These are phyloP conservation scores for Fusarium succisae DNA, from an alignment of 2,329 filamentous ascomycete species.

Conservation along the genomic window DNA sequence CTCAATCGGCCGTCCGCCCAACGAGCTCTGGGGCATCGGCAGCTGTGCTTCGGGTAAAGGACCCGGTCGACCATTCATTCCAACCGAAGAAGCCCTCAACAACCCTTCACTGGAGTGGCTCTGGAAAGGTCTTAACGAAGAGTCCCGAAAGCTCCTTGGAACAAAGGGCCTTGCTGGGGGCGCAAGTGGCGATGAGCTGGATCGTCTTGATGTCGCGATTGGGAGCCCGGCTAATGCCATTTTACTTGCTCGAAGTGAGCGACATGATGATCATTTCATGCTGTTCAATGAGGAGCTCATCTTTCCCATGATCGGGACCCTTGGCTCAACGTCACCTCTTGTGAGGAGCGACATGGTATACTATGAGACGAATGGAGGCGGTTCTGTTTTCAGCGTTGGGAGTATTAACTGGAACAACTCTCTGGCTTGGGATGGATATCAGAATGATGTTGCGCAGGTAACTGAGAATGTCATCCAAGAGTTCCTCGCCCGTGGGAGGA, in stretches of 20 bases:
- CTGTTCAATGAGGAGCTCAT: background rate
- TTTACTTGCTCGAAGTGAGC: background rate
- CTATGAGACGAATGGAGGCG: background rate
- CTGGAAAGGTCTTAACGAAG: background rate
- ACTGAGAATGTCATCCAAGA: background rate
- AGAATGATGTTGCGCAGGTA: background rate
- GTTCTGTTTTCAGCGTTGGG: background rate
- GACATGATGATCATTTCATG: background rate
- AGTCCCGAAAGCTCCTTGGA: background rate
- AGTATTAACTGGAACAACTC: background rate
- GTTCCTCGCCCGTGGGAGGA: background rate
- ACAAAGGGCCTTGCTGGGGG: background rate
- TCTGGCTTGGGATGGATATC: background rate
- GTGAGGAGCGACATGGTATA: background rate
- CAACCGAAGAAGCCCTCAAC: background rate
- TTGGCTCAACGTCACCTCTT: background rate
- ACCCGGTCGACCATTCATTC: background rate
- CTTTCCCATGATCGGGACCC: background rate
- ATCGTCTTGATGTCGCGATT: background rate
- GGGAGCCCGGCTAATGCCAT: accelerated
- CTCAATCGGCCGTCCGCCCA: background rate
- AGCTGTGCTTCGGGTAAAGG: background rate
- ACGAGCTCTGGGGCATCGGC: background rate
- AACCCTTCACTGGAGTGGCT: background rate
- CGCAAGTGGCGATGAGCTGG: background rate